These are phyloP conservation scores for Umbelopsis isabellina DNA, from an alignment of 192 early-diverging fungal genomes.

Conservation along the genomic window DNA sequence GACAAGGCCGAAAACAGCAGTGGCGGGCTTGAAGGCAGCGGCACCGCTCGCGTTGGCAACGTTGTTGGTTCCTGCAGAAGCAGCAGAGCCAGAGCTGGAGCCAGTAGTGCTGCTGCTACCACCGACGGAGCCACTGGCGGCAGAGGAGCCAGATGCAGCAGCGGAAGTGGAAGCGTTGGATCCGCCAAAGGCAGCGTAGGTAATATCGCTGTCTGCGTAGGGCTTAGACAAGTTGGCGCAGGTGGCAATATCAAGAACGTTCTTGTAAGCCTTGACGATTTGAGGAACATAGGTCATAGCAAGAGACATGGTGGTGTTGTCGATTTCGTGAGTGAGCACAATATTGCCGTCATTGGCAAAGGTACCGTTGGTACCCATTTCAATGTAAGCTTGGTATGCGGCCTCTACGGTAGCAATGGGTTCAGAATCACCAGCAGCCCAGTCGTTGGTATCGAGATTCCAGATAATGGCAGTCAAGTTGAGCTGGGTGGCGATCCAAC, in stretches of 20 bases:
- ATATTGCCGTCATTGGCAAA: conserved; percentile 26
- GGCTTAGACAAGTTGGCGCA: conserved; percentile 26
- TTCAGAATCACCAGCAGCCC: conserved; percentile 21
- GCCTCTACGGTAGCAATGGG: conserved; percentile 10
- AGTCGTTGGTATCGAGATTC: conserved; percentile 56
- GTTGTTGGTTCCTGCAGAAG: not conserved
- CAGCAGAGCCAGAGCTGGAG: not conserved
- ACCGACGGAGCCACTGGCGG: not conserved
- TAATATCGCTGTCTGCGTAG: conserved; percentile 22
- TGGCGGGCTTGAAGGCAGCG: not conserved
- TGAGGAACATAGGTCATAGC: conserved; percentile 20
- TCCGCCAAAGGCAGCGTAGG: conserved; percentile 9
- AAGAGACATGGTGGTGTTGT: conserved; percentile 29
- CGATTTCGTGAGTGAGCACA: conserved; percentile 31
- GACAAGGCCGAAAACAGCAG: not conserved
- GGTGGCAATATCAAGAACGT: conserved; percentile 29
- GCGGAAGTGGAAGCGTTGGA: not conserved
- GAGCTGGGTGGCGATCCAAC: conserved; percentile 49
- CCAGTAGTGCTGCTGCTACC: not conserved
- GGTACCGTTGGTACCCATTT: conserved; percentile 32
- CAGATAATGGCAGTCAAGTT: conserved; percentile 52
- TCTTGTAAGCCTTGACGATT: conserved; percentile 27
- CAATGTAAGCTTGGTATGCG: conserved; percentile 20
- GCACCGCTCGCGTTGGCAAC: not conserved
- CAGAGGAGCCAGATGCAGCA: not conserved